These are phyloP conservation scores for Phytophthora boehmeriae DNA, from an alignment of 352 stramenopile genomes.

Conservation along the genomic window DNA sequence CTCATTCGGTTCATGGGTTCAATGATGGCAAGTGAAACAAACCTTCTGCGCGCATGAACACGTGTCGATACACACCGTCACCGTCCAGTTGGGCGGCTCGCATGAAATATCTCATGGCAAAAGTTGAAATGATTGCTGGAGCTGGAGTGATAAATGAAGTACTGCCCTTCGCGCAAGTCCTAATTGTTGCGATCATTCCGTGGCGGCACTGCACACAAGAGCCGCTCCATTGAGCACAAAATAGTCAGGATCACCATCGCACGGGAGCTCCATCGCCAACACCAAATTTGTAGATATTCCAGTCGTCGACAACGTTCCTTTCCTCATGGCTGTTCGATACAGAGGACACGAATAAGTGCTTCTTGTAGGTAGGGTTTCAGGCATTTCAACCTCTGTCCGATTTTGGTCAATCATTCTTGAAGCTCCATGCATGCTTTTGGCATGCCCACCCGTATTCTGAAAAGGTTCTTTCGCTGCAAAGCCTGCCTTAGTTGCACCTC, in stretches of 20 bases:
- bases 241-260: conserved; percentile 67
- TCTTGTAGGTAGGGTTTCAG: neutral
- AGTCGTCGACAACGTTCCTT: conserved; percentile 92
- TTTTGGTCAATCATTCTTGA: too few species aligned
- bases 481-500: neutral
- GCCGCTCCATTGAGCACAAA: conserved; percentile 93
- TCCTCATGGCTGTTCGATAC: conserved; percentile 91
- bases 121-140: too few species aligned
- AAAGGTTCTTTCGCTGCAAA: neutral
- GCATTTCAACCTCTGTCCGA: neutral
- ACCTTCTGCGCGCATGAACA: neutral
- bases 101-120: conserved; percentile 38
- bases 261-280: conserved; percentile 88
- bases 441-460: neutral
- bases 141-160: too few species aligned
- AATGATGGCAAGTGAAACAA: neutral
- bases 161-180: too few species aligned
- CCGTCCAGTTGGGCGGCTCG: conserved; percentile 4
- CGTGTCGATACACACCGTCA: neutral
- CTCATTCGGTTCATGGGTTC: too few species aligned
- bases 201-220: conserved; percentile 70
- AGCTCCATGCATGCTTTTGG: neutral
- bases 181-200: conserved; percentile 3
- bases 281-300: conserved; percentile 95
- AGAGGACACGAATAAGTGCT: conserved; percentile 88